These are phyloP conservation scores for Leccinum uliginosum DNA, from an alignment of 768 basidiomycete species.

Conservation along the genomic window DNA sequence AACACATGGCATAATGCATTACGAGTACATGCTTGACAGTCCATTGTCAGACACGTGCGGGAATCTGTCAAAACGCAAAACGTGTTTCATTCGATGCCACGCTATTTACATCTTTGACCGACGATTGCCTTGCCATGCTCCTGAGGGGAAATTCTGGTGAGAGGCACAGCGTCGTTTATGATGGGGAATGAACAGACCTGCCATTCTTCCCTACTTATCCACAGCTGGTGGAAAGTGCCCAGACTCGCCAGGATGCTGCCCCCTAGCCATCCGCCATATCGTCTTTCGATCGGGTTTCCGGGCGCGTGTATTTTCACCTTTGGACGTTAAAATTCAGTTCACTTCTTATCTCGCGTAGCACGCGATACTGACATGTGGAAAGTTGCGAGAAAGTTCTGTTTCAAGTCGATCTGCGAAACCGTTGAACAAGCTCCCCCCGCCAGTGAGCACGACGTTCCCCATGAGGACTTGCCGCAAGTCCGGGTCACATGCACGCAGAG, in stretches of 20 bases:
- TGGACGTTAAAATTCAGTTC: constrained; percentile 18
- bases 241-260: constrained; percentile 92
- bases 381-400: constrained; percentile 67
- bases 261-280: constrained; percentile 93
- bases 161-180: not conserved
- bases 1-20: not conserved
- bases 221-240: constrained; percentile 96
- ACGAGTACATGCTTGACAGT: not conserved
- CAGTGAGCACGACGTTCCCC: constrained; percentile 93
- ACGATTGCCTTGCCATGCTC: constrained; percentile 84
- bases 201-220: constrained; percentile 94
- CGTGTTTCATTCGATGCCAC: constrained; percentile 1
- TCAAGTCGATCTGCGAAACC: constrained; percentile 84
- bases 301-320: constrained; percentile 91
- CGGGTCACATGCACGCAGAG: constrained; percentile 82
- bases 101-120: constrained; percentile 78
- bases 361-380: constrained; percentile 65
- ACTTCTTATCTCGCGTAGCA: not conserved
- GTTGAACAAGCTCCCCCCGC: constrained; percentile 82
- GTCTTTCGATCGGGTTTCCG: constrained; percentile 84
- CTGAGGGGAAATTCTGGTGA: constrained; percentile 33
- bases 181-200: constrained; percentile 48
- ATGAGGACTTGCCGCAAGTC: constrained; percentile 89
- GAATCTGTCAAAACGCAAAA: not conserved
- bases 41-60: not conserved